Base-by-base conservation (phyloP, 2,329 filamentous ascomycete genomes). In the Graphiopsis chlorocephala region DNA sequence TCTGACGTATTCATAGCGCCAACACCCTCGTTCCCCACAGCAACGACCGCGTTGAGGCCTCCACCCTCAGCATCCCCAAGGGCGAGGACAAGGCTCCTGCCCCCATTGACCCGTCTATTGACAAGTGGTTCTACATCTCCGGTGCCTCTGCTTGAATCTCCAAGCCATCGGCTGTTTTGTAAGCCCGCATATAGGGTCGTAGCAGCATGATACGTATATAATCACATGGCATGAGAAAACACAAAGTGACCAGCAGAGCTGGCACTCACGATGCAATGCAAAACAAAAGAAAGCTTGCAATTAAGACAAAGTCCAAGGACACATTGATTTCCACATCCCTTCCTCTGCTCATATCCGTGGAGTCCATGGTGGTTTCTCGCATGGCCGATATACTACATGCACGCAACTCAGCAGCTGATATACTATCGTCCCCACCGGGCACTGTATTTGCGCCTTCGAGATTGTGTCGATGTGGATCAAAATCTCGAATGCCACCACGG, bases 101-200 rank as follows among this genome's bases (percentile, higher is more conserved):
- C 71, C 93, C 94, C 76, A 97, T 99, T 74, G 95, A 99, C 78
- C 86, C 88, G 78, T 96, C 90, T 81, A 97, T 98, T 78, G 95
- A 99, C 88, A 99, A 99, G 89, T 99, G 95, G 95, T 99, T 99
- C 90, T 99, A 98, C 88, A 99, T 99, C 82, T 97, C 93, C 80
- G 95, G 95, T 81, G 95, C 95, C 73, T 81, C 80, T 69, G 77
- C 75, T 69, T 82, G 81, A 72, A 68, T 61, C 14, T 33, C 53
- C 38, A 64, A 58, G 61, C 61, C 53, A 15, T 38, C 50, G 17
- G 53, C 61, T 48, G 42, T 59, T 45, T n/a, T 64, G 53, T 64
- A 59, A 25, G 25, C 53, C 48, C 31, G 10, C 28, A 31, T 23
- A 20, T 23, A 25, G 26, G n/a, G 15, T 53, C 10, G 23, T 35